These are phyloP conservation scores for Trichothecium sympodiale DNA, from an alignment of 2,329 filamentous ascomycete species.

Conservation along the genomic window DNA sequence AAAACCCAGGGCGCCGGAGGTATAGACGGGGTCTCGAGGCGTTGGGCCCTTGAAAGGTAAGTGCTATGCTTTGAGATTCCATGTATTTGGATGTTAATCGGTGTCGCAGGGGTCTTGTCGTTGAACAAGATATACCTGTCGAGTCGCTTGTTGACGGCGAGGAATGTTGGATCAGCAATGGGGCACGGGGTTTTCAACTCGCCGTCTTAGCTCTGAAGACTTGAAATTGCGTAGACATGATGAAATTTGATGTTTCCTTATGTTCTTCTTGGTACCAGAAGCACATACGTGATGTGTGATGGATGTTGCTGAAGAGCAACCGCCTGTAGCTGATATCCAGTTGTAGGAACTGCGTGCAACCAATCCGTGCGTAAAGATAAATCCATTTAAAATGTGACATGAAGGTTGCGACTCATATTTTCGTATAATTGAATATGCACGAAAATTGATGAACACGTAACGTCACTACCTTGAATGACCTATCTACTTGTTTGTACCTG, in stretches of 20 bases:
- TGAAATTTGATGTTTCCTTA: background rate
- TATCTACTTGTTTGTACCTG: no score
- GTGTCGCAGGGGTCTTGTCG: slow-evolving; percentile 46
- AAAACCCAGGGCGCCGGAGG: slow-evolving; percentile 51
- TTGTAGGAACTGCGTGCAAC: no score
- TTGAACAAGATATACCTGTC: slow-evolving; percentile 50
- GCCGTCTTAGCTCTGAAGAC: slow-evolving; percentile 20
- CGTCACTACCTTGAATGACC: no score
- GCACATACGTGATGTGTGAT: background rate
- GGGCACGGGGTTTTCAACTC: slow-evolving; percentile 64
- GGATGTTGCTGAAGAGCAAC: no score
- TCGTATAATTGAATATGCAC: no score
- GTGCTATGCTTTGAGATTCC: slow-evolving; percentile 9
- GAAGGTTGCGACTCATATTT: no score
- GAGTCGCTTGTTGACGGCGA: slow-evolving; percentile 59
- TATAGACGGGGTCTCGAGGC: slow-evolving; percentile 69
- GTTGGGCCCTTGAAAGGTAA: slow-evolving; percentile 68
- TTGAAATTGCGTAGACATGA: background rate
- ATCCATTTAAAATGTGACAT: no score
- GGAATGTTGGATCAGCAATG: slow-evolving; percentile 81
- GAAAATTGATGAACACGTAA: no score
- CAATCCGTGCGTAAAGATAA: no score
- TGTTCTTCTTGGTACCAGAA: background rate
- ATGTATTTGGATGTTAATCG: no score
- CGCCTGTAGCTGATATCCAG: no score